Percentiles rank a stretch among this genome's conserved stretches.
These are phyloP conservation scores for Periconia digitata DNA, from an alignment of 2,329 filamentous ascomycete species.

Conservation along the genomic window DNA sequence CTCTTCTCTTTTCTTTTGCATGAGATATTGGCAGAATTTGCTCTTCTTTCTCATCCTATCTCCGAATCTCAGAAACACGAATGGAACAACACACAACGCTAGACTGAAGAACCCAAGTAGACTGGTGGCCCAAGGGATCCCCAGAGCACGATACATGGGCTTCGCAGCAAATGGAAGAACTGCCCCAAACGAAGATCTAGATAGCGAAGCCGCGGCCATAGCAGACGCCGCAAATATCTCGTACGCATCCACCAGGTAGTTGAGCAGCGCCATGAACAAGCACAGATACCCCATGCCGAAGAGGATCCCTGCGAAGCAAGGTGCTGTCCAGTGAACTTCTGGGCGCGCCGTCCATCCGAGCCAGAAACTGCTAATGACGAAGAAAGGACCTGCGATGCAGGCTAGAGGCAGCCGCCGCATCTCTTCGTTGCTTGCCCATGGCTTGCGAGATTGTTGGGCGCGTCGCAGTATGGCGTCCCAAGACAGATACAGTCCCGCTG, in stretches of 20 bases:
- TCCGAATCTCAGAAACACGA: constrained; percentile 60
- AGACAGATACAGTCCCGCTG: constrained; percentile 62
- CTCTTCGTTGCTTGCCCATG: constrained; percentile 66
- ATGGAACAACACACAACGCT: constrained; percentile 58
- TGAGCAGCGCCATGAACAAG: constrained; percentile 57
- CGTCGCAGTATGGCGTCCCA: constrained; percentile 64
- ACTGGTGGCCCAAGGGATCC: constrained; percentile 66
- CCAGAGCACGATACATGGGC: constrained; percentile 67
- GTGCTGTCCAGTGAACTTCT: constrained; percentile 48
- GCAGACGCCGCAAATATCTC: constrained; percentile 74
- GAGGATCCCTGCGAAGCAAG: constrained; percentile 43
- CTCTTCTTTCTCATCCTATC: constrained; percentile 57
- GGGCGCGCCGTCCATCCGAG: constrained; percentile 45
- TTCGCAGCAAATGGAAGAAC: constrained; percentile 50
- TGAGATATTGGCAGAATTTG: constrained; percentile 64
- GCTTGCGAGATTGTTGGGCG: constrained; percentile 50
- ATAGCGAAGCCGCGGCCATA: constrained; percentile 80
- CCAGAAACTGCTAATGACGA: constrained; percentile 48
- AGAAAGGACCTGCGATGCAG: constrained; percentile 67
- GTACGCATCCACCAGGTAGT: constrained; percentile 69
- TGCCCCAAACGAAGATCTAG: constrained; percentile 76
- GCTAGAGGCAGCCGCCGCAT: constrained; percentile 71
- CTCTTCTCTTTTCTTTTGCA: constrained; percentile 39
- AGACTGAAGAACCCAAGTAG: constrained; percentile 54
- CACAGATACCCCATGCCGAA: constrained; percentile 52